Evolutionary conservation across 129 eudicot genomes (phyloP).

Genomic region (Lactuca sativa): DNA sequence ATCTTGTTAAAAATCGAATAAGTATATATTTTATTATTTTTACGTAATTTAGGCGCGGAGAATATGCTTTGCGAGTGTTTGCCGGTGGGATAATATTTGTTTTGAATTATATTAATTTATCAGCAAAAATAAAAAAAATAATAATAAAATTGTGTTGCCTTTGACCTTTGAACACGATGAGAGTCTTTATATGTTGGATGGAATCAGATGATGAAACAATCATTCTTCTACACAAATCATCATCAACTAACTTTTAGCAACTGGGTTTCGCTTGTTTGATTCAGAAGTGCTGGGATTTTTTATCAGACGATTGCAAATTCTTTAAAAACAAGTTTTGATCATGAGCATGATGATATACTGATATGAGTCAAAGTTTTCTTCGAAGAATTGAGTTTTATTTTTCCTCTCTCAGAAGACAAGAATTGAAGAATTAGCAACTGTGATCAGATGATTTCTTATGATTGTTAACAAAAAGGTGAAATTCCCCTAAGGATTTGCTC

Average conservation of each 20-base stretch:
- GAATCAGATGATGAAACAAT: conserved; percentile 9
- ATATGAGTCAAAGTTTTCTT: neutral
- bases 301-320: neutral
- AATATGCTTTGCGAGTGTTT: no score
- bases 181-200: conserved; percentile 6
- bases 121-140: neutral
- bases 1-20: no score
- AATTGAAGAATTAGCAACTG: conserved; percentile 13
- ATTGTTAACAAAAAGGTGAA: neutral
- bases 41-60: no score
- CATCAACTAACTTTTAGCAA: conserved; percentile 1
- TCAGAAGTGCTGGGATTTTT: neutral
- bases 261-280: conserved; percentile 6
- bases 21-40: no score
- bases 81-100: no score
- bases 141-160: conserved; percentile 13
- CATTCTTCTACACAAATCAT: conserved; percentile 16
- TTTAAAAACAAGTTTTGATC: neutral
- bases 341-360: neutral
- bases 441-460: conserved; percentile 5
- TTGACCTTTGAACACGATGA: conserved; percentile 10
- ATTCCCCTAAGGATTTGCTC: neutral
- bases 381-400: neutral
- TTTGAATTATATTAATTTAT: neutral
- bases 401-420: neutral